phyloP scores from a whole-genome alignment of 805 yeast genomes.

The Zygosaccharomyces bailii region DNA sequence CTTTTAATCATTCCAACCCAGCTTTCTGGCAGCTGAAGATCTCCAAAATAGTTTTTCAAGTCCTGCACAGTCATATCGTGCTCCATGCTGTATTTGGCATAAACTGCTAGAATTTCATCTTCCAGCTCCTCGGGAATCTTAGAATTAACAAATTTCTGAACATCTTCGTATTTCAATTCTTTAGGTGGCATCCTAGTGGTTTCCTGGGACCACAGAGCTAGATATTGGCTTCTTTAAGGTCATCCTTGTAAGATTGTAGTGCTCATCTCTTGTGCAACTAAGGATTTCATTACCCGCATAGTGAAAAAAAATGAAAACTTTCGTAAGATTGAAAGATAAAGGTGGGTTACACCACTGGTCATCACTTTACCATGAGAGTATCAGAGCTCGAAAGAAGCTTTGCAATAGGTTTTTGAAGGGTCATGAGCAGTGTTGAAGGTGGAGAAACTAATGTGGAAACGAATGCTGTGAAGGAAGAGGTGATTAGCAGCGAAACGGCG shows the following conservation, averaged over 20 bases:
- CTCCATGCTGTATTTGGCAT: conserved; percentile 41
- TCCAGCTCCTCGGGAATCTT: conserved; percentile 44
- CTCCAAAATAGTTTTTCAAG: conserved; percentile 30
- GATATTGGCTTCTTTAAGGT: too few relatives aligned
- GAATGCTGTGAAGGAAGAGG: conserved; percentile 2
- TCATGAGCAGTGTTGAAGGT: conserved; percentile 6
- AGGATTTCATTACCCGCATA: conserved; percentile 7
- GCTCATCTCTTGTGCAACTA: conserved; percentile 3
- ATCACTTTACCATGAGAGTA: not conserved
- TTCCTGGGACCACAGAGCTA: too few relatives aligned
- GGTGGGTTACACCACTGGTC: not conserved
- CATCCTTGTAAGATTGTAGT: too few relatives aligned
- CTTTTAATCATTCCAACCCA: conserved; percentile 30
- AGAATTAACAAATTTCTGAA: conserved; percentile 32
- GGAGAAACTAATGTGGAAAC: conserved; percentile 4
- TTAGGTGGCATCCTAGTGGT: conserved; percentile 9
- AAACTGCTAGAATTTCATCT: conserved; percentile 43
- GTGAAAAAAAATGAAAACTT: conserved; percentile 3
- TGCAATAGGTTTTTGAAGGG: conserved; percentile 2
- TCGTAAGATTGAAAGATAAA: not conserved
- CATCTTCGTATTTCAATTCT: conserved; percentile 21
- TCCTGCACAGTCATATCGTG: conserved; percentile 40
- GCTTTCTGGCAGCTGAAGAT: conserved; percentile 34
- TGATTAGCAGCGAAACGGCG: not conserved
- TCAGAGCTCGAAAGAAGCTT: not conserved